Base-by-base conservation (phyloP, 2,329 filamentous ascomycete species). In the Fusarium irregulare region DNA sequence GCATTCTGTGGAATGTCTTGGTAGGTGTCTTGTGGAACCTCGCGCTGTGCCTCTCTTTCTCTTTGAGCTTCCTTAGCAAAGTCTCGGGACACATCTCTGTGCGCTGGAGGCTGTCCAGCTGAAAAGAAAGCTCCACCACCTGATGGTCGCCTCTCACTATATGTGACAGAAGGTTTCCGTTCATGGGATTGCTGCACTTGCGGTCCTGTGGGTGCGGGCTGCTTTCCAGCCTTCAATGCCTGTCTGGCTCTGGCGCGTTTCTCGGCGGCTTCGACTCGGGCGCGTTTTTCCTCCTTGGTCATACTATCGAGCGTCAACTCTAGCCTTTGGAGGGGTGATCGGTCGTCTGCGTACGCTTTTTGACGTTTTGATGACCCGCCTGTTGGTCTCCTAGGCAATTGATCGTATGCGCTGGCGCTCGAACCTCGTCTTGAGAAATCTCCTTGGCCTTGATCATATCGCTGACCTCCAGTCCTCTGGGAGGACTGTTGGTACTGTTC, bases 271-370 rank as follows among this genome's bases (percentile, higher is more conserved):
- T 94, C 88, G 7, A 95, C 89, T 48, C 93, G 88, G 11, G 94
- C 93, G 70, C 95, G 88, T 80, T 97, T 97, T 80, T 98, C 94
- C 81, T 98, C 94, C 79, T 98, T 98, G 79, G 92, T 97, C 80
- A 98, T 95, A 81, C 92, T 94, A 79, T 92, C 92, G 76, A 98
- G 87, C 75, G 93, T 96, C 76, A 93, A 89, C 83, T 99, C 95
- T 72, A 99, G 88, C 83, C 91, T 96, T 80, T 99, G 95, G 55
- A 99, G 86, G 55, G 97, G 96, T 68, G 95, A 98, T 75, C 92
- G 89, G 78, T 97, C 92, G 60, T 91, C 87, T 76, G 95, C 92
- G 81, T 92, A 89, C 82, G 85, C 84, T 84, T 83, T 87, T 59
- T 84, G 81, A 70, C 84, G 82, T 71, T 83, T 81, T 55, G 79